phyloP scores from a whole-genome alignment of 805 yeast genomes.

The Monosporozyma solicola region DNA sequence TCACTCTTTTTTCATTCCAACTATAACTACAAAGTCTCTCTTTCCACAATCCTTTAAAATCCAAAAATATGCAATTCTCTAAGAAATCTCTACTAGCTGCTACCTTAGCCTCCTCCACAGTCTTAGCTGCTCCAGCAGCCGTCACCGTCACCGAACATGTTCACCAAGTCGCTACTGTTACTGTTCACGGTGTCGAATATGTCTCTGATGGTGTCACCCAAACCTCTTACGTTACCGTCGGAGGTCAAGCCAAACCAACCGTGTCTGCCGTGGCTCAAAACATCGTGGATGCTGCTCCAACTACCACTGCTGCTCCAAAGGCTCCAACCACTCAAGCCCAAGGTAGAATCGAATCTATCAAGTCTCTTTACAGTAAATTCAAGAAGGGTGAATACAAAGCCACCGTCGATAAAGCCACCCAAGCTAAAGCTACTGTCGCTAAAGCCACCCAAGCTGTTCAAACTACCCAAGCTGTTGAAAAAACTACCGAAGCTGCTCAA shows the following conservation, averaged over 20 bases:
- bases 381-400: conserved; percentile 33
- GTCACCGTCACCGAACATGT: conserved; percentile 27
- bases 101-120: conserved; percentile 10
- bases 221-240: conserved; percentile 18
- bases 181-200: conserved; percentile 24
- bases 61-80: conserved; percentile 7
- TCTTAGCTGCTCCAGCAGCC: conserved; percentile 22
- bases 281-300: conserved; percentile 1
- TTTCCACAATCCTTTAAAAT: background rate
- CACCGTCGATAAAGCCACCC: background rate
- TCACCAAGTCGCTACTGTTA: conserved; percentile 17
- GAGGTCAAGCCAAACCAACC: conserved; percentile 8
- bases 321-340: conserved; percentile 7
- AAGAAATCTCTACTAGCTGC: conserved; percentile 7
- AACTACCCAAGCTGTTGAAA: background rate
- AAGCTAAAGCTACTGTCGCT: background rate
- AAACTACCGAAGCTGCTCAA: background rate
- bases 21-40: background rate
- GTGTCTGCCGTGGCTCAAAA: conserved; percentile 7
- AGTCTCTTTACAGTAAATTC: conserved; percentile 7
- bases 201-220: conserved; percentile 19
- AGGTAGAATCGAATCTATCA: conserved; percentile 15
- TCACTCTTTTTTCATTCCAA: background rate
- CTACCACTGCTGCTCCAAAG: conserved; percentile 5
- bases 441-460: background rate